Percentiles rank a stretch among this genome's conserved stretches.
Conservation (phyloP, 305 asterid species). For the Plantago lanceolata region DNA sequence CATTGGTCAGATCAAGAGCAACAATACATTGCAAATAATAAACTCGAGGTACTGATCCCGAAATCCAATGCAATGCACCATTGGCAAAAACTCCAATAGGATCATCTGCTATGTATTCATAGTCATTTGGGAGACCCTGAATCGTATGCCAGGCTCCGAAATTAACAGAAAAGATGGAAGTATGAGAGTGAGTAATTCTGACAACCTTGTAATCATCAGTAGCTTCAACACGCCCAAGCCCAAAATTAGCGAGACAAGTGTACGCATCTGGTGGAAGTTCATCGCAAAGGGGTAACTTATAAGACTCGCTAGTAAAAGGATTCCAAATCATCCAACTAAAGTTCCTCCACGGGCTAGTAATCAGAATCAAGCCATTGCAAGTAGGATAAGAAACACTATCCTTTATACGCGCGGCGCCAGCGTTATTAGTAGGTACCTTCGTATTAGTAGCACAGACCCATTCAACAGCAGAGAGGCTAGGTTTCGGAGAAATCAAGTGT, state of each 20-base stretch:
- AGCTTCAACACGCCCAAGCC: neutral
- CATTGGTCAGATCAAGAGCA: slow-evolving; percentile 17
- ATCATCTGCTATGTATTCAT: too few relatives aligned
- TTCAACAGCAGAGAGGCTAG: too few relatives aligned
- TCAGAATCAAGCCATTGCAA: neutral
- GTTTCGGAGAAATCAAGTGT: too few relatives aligned
- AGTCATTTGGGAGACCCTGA: neutral
- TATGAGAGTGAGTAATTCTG: neutral
- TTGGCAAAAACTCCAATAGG: neutral
- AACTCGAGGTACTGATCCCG: too few relatives aligned
- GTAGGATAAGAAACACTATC: too few relatives aligned
- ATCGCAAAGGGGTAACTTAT: neutral
- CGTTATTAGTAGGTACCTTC: too few relatives aligned
- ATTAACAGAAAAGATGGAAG: slow-evolving; percentile 15
- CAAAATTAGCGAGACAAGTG: neutral
- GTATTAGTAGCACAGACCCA: too few relatives aligned
- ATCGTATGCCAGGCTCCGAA: neutral
- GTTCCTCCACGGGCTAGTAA: neutral
- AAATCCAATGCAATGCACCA: slow-evolving; percentile 14
- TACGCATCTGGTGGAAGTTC: too few relatives aligned
- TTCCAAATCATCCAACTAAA: neutral
- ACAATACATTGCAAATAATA: neutral
- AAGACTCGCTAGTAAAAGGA: neutral
- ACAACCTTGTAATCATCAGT: slow-evolving; percentile 1
- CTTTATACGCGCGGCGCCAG: too few relatives aligned